Percentiles rank a stretch among this genome's conserved stretches.
phyloP scores from a whole-genome alignment of 2,329 filamentous ascomycete species.

The Fusarium aywerte region DNA sequence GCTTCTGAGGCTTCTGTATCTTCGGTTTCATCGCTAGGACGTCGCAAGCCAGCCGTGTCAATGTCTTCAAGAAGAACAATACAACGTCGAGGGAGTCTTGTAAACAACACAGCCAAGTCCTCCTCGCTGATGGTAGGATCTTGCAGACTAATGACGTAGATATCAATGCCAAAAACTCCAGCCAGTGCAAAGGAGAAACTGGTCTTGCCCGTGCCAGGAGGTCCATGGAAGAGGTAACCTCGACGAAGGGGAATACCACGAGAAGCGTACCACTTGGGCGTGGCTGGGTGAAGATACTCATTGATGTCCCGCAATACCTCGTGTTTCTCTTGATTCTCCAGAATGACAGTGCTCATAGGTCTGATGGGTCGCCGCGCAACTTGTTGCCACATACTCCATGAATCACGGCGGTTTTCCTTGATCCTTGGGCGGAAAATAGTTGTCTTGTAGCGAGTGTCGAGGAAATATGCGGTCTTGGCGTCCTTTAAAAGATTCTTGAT shows the following conservation, averaged over 20 bases:
- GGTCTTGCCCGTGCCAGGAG: constrained; percentile 79
- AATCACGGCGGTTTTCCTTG: constrained; percentile 58
- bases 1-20: constrained; percentile 37
- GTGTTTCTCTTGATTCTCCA: constrained; percentile 74
- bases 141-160: constrained; percentile 69
- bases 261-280: constrained; percentile 77
- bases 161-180: constrained; percentile 72
- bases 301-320: constrained; percentile 77
- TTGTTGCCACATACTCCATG: constrained; percentile 61
- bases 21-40: constrained; percentile 51
- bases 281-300: constrained; percentile 78
- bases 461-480: constrained; percentile 63
- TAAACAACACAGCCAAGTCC: constrained; percentile 68
- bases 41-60: constrained; percentile 70
- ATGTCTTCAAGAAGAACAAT: constrained; percentile 77
- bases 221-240: constrained; percentile 82
- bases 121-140: constrained; percentile 72
- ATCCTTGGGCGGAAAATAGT: constrained; percentile 65
- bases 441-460: constrained; percentile 65
- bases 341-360: constrained; percentile 79
- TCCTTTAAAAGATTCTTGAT: constrained; percentile 67
- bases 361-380: constrained; percentile 73
- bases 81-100: constrained; percentile 68
- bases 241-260: constrained; percentile 80
- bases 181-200: constrained; percentile 73